Percentiles rank a stretch among this genome's conserved stretches.
Evolutionary conservation across 306 rosid species (phyloP).

Genomic region (Arachis hypogaea): DNA sequence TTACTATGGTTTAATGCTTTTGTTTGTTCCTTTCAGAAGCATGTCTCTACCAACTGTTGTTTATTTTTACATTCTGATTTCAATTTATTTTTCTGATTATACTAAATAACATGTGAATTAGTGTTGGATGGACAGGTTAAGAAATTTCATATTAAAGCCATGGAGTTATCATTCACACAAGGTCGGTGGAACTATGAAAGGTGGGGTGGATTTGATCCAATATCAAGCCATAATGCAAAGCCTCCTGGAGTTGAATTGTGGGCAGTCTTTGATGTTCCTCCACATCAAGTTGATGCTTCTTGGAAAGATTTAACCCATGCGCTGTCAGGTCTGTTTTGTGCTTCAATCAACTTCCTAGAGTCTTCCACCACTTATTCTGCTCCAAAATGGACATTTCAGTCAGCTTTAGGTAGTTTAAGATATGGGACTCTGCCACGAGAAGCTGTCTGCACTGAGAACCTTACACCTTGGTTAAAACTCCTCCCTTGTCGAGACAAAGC

Average conservation of each 20-base stretch:
- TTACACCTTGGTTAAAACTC: slow-evolving; percentile 96
- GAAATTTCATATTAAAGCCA: slow-evolving; percentile 72
- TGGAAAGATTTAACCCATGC: slow-evolving; percentile 97
- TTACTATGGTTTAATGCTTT: slow-evolving; percentile 4
- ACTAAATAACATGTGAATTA: slow-evolving; percentile 40
- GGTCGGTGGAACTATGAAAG: slow-evolving; percentile 94
- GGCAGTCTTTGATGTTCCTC: slow-evolving; percentile 89
- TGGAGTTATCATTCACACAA: slow-evolving; percentile 97
- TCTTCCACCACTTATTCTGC: slow-evolving; percentile 78
- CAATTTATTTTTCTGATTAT: neutral
- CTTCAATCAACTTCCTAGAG: slow-evolving; percentile 96
- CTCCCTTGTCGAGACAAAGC: slow-evolving; percentile 96
- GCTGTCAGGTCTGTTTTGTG: slow-evolving; percentile 90
- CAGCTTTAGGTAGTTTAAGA: slow-evolving; percentile 68
- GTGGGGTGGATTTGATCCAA: slow-evolving; percentile 95
- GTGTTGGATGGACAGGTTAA: slow-evolving; percentile 73
- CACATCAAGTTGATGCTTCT: slow-evolving; percentile 64
- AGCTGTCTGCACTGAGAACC: slow-evolving; percentile 97
- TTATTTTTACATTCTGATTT: neutral
- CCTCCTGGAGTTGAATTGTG: slow-evolving; percentile 98
- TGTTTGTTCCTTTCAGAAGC: neutral
- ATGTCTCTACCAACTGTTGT: neutral
- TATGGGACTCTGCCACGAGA: slow-evolving; percentile 95
- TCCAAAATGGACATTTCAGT: slow-evolving; percentile 71
- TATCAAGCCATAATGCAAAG: slow-evolving; percentile 85